A percentile compares a stretch with the other conserved stretches of the same genome.
Conservation (phyloP, 768 basidiomycete species). For the Amyloporia xantha region DNA sequence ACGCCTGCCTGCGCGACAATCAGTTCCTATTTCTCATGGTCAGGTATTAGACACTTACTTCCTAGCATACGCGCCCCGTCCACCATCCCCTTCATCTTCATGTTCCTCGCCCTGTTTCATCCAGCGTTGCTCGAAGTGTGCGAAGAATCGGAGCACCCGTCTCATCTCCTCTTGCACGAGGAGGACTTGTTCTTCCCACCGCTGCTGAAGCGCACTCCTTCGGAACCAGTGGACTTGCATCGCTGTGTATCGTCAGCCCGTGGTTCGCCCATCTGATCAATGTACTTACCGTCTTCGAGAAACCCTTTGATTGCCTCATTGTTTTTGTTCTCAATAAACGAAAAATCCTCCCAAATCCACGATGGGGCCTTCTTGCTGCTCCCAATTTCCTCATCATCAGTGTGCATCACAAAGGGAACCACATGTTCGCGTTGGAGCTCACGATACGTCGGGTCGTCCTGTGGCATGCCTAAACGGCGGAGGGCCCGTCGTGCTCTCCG, state of each 20-base stretch:
- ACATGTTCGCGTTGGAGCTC: no score
- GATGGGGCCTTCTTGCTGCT: no score
- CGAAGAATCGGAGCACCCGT: conserved; percentile 7
- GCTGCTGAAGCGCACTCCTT: background rate
- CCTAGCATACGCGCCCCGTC: background rate
- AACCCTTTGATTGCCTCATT: no score
- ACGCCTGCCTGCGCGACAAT: background rate
- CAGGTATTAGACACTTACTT: background rate
- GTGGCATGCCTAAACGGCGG: no score
- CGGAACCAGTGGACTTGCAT: conserved; percentile 11
- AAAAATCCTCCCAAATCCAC: no score
- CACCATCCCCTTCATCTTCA: background rate
- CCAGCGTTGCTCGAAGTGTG: background rate
- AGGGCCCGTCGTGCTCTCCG: no score
- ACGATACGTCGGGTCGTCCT: no score
- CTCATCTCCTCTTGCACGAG: conserved; percentile 12
- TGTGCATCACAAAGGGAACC: no score
- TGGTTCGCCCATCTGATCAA: no score
- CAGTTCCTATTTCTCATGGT: background rate
- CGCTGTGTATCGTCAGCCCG: background rate
- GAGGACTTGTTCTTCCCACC: conserved; percentile 5
- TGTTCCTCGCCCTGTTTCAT: background rate
- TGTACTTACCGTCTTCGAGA: no score
- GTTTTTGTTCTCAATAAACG: no score
- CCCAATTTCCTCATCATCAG: no score